These are phyloP conservation scores for Yamadazyma buinensis DNA, from an alignment of 1,139 yeast genomes.

Conservation along the genomic window DNA sequence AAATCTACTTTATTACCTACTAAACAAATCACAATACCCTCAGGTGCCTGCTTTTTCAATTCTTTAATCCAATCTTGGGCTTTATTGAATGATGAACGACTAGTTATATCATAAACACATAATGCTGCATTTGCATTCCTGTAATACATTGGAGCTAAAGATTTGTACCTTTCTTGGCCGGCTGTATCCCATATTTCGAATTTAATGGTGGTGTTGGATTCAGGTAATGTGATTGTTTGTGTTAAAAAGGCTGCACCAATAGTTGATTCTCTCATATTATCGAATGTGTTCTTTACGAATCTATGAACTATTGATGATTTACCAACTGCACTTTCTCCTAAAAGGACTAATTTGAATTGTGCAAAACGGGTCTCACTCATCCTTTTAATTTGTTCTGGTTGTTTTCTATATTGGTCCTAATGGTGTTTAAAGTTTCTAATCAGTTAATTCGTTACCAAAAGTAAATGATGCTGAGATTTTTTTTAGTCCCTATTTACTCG, in stretches of 20 bases:
- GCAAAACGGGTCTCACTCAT: constrained; percentile 22
- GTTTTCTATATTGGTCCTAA: no score
- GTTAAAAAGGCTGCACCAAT: constrained; percentile 97
- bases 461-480: no score
- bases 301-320: constrained; percentile 46
- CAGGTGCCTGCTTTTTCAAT: constrained; percentile 84
- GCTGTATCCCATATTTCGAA: constrained; percentile 53
- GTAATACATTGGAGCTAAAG: constrained; percentile 48
- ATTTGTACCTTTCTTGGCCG: constrained; percentile 47
- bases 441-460: not conserved
- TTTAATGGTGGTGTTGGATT: constrained; percentile 34
- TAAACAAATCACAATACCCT: constrained; percentile 77
- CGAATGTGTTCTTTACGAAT: constrained; percentile 71
- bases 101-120: constrained; percentile 35
- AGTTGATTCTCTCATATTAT: constrained; percentile 90
- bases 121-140: constrained; percentile 41
- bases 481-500: no score
- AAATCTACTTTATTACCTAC: constrained; percentile 89
- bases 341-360: constrained; percentile 43
- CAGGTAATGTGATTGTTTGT: constrained; percentile 61
- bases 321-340: constrained; percentile 50
- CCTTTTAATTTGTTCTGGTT: no score
- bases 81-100: constrained; percentile 64
- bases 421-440: no score
- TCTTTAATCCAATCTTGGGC: constrained; percentile 98